Conservation (phyloP, 108 stramenopile species). For the Cyclotella distinguenda region DNA sequence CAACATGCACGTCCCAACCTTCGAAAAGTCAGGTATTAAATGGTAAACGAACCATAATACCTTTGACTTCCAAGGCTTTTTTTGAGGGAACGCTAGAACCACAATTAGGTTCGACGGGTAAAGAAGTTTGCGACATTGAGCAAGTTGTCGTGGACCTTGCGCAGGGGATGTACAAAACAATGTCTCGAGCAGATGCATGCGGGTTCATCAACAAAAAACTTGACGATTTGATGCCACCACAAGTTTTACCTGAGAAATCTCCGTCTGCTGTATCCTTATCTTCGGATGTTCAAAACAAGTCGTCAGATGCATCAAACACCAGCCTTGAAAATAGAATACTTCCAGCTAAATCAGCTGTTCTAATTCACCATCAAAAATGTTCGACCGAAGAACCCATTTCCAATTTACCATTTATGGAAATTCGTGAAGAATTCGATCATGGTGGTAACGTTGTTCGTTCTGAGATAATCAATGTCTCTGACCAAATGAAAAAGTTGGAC, state of each 20-base stretch:
- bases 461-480: conserved; percentile 39
- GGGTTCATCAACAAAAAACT: conserved; percentile 12
- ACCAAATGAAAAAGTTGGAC: conserved; percentile 33
- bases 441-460: conserved; percentile 18
- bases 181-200: conserved; percentile 28
- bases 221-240: not conserved
- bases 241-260: not conserved
- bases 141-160: conserved; percentile 14
- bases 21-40: not conserved
- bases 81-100: conserved; percentile 43
- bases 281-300: not conserved
- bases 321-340: too few relatives aligned
- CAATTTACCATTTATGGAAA: conserved; percentile 38
- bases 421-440: conserved; percentile 40
- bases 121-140: not conserved
- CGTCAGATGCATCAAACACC: too few relatives aligned
- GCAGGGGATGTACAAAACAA: conserved; percentile 12
- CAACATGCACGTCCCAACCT: not conserved
- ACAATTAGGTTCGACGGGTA: not conserved
- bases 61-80: conserved; percentile 39
- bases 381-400: not conserved
- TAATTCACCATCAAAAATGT: not conserved
- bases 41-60: conserved; percentile 37
- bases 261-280: not conserved
- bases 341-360: not conserved